Base-by-base conservation (phyloP, 73 alveolate species). In the Paramecium pentaurelia region DNA sequence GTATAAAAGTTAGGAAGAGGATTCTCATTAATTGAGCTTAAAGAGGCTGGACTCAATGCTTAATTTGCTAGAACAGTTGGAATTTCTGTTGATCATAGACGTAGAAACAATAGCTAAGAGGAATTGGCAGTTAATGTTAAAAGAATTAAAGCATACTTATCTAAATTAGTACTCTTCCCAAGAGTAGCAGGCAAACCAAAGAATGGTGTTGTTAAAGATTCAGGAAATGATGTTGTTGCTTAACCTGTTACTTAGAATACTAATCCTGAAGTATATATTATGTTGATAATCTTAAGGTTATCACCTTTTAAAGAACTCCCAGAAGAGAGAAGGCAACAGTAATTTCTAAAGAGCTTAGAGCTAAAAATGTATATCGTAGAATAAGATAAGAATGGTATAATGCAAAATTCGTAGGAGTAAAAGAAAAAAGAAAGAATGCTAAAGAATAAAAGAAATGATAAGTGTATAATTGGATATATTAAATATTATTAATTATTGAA, bases 41-140 rank as follows among this genome's bases (percentile, higher is more conserved):
- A 93, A 92, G 97, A 87, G 60, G 99, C 99, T 59, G 98, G 98
- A 54, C 92, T 99, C 91, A 86, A 95, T 83, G 96, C 98, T 25
- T 77, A 96, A 71, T 97, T 96, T 92, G 99, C 99, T 40, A 93
- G 97, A 93, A 95, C 99, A 60, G 95, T 99, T 32, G 99, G 99
- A 38, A 97, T 99, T 58, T 96, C 99, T n/a, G 97, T 97, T 86
- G 99, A 99, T 97, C 99, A 97, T 95, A 96, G 99, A 92, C 97
- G 99, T 93, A 94, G 96, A 73, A 97, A 99, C 97, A 88, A 96
- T 77, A 92, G 96, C 60, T 94, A 93, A 86, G 99, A 97, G 94
- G 95, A 97, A 92, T 92, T 97, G 84, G 95, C 96, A 38, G 71
- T 93, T 84, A 98, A 98, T 94, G 96, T 95, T 86, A 94, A 97